Evolutionary conservation across 1,139 yeast genomes (phyloP), one percentile per base, ranked within the genome.

Genomic region (Entelexis sorbosivorans): DNA sequence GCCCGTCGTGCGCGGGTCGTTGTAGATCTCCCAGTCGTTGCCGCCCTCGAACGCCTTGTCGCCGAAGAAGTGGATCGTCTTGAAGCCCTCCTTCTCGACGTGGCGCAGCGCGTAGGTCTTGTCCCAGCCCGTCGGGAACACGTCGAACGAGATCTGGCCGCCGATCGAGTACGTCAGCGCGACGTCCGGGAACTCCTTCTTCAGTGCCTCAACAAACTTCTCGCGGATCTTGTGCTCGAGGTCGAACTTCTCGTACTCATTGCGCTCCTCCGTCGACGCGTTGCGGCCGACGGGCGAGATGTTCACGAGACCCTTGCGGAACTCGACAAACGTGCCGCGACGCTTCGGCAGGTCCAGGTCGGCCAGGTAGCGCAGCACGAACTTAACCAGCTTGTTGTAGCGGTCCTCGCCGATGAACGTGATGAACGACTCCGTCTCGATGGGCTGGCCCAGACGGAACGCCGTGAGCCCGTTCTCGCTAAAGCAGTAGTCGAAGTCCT

Each of bases 101-200:
- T 89, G 98, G 71, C 82, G 88, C 67, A 93, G 79, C 72, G 95
- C 86, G 74, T 89, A 93, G 58, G 98, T 93, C 79, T 93, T 91
- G 72, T 91, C 98, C 99, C 99, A 91, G 65, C 99, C 99, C 59
- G 96, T 85, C 73, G 99, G 99, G 89, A 91, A 91, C 60, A 91
- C 98, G 66, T 91, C 99, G 66, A 91, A 91, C 47, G 98, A 91
- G 69, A 91, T 91, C 77, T 91, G 97, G 62, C 99, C 99, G 69
- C 97, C 98, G 62, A 91, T 91, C 53, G 98, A 91, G 77, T 84
- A 93, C 60, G 97, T 89, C 68, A 91, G 78, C 50, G 82, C 85
- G 64, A 73, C 75, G 69, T 89, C 93, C 54, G 91, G 70, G 75
- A 91, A 91, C 63, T 82, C 78, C 67, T 79, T 76, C 71, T 77